These are phyloP conservation scores for Quillaja saponaria DNA, from an alignment of 306 rosid species.

Conservation along the genomic window DNA sequence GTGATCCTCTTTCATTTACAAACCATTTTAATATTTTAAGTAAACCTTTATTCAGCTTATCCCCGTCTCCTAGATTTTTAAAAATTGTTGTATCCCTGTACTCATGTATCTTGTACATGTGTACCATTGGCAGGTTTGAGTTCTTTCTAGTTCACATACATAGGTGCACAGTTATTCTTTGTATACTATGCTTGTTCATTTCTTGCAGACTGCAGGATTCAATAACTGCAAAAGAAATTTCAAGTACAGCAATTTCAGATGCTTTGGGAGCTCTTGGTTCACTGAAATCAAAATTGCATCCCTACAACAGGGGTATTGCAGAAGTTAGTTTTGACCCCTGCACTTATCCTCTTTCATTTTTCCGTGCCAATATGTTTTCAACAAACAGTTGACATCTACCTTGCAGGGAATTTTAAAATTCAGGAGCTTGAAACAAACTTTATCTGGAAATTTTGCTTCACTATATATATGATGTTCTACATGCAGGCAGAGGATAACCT, in stretches of 20 bases:
- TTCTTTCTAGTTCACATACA: slow-evolving; percentile 8
- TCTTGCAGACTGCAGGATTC: slow-evolving; percentile 65
- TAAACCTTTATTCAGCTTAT: no score
- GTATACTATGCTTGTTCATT: background rate
- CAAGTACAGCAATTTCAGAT: slow-evolving; percentile 44
- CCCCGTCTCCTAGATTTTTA: no score
- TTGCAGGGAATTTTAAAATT: no score
- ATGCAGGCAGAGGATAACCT: slow-evolving; percentile 83
- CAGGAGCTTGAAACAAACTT: no score
- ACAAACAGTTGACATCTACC: no score
- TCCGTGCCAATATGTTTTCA: background rate
- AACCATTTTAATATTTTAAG: no score
- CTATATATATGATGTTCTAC: slow-evolving; percentile 25
- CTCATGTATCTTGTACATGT: no score
- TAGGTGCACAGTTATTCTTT: background rate
- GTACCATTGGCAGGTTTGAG: no score
- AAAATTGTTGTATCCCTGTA: no score
- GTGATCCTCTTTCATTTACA: no score
- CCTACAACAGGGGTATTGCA: slow-evolving; percentile 68
- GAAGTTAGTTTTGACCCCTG: slow-evolving; percentile 55
- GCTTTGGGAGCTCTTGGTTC: slow-evolving; percentile 55
- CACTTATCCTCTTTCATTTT: background rate
- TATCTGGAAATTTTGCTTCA: slow-evolving; percentile 12
- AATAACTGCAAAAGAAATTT: slow-evolving; percentile 48
- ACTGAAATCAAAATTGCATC: slow-evolving; percentile 67